phyloP scores from a whole-genome alignment of 257 asterid genomes.

The Eustoma russellianum region DNA sequence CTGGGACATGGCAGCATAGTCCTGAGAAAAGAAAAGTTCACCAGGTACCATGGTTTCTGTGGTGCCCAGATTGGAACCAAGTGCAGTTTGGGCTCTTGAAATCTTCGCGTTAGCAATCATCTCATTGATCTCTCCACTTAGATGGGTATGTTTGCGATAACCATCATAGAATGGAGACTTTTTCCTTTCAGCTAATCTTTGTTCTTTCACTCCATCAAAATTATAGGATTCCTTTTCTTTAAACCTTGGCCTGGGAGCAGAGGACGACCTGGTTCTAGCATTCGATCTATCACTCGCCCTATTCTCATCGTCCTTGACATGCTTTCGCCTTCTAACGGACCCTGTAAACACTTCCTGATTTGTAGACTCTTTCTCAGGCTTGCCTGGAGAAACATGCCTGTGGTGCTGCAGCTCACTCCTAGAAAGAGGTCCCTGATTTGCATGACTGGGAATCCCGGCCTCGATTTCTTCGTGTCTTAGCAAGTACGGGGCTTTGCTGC shows the following conservation, averaged over 20 bases:
- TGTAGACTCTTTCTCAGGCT: slow-evolving; percentile 12
- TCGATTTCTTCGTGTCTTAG: slow-evolving; percentile 16
- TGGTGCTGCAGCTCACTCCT: slow-evolving; percentile 33
- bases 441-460: slow-evolving; percentile 4
- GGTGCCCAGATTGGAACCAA: slow-evolving; percentile 28
- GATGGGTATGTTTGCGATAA: slow-evolving; percentile 23
- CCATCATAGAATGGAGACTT: slow-evolving; percentile 18
- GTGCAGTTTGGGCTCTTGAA: slow-evolving; percentile 18
- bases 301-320: slow-evolving; percentile 17
- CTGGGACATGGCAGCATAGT: slow-evolving; percentile 15
- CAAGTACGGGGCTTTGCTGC: slow-evolving; percentile 33
- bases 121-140: slow-evolving; percentile 63
- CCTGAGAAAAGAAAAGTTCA: slow-evolving; percentile 54
- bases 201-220: slow-evolving; percentile 16
- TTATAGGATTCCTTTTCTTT: slow-evolving; percentile 17
- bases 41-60: slow-evolving; percentile 63
- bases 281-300: slow-evolving; percentile 17
- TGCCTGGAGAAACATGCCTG: slow-evolving; percentile 34
- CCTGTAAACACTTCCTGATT: slow-evolving; percentile 2
- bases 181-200: slow-evolving; percentile 18
- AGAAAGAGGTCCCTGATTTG: slow-evolving; percentile 24
- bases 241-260: slow-evolving; percentile 48
- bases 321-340: slow-evolving; percentile 8
- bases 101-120: slow-evolving; percentile 48
- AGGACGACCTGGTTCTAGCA: slow-evolving; percentile 29